phyloP scores from a whole-genome alignment of 2,329 filamentous ascomycete species.

The Madurella mycetomatis region DNA sequence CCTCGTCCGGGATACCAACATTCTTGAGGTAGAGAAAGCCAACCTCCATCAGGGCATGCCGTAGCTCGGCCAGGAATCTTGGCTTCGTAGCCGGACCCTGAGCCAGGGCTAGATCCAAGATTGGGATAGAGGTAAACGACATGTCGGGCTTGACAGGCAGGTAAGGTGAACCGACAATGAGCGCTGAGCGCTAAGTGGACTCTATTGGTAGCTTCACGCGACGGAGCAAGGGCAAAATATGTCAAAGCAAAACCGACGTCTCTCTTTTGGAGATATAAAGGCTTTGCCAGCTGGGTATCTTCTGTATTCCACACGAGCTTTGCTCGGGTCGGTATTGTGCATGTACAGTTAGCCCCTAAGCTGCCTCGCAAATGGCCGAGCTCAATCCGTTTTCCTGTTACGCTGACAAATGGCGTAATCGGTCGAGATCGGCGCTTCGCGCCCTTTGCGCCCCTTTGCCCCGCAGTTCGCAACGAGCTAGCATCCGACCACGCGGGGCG shows the following conservation, averaged over 20 bases:
- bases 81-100: conserved; percentile 62
- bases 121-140: conserved; percentile 72
- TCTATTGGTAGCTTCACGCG: neutral
- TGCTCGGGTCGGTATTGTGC: conserved; percentile 1
- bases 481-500: conserved; percentile 9
- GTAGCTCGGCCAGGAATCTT: conserved; percentile 64
- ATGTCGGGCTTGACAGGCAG: conserved; percentile 33
- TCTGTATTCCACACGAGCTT: neutral
- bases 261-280: neutral
- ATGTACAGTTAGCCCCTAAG: conserved; percentile 1
- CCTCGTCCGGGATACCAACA: conserved; percentile 62
- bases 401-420: conserved; percentile 34
- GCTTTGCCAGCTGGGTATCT: neutral
- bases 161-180: no score
- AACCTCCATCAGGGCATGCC: conserved; percentile 75
- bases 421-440: conserved; percentile 26
- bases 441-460: conserved; percentile 16
- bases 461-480: conserved; percentile 13
- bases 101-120: conserved; percentile 69
- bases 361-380: neutral
- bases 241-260: neutral
- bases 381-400: conserved; percentile 11
- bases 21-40: conserved; percentile 84
- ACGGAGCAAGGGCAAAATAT: neutral
- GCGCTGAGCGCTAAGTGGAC: no score